Evolutionary conservation across 352 stramenopile species (phyloP), one percentile per base, ranked within the genome.

Genomic region (Phytopythium boreale): DNA sequence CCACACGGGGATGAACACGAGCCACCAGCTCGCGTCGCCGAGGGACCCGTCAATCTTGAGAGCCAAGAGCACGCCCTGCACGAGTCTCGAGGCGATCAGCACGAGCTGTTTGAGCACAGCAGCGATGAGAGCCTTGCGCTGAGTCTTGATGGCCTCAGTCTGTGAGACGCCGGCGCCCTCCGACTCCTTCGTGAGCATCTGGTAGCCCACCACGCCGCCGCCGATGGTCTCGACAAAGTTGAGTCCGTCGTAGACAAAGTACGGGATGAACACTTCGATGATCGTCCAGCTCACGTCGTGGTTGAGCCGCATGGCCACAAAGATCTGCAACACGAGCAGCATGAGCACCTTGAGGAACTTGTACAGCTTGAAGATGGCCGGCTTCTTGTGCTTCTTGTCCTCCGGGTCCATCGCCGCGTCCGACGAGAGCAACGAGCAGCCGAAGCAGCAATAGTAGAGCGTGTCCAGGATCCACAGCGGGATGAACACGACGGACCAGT

Each of bases 261-360:
- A 95, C 56, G 86, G 86, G 27, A 90, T 77, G 51, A 95, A 64
- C 20, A 90, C 79, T 52, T 92, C 74, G 14, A 71, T 63, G 49
- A 92, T 66, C 26, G 71, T 80, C 84, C 84, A 92, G 31, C 43
- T 60, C 26, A 95, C 58, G 62, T 91, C 79, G 64, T 72, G 62
- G 63, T 95, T 92, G 50, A 95, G 79, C 56, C 90, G 89, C 68
- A 95, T 84, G 37, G 77, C 84, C 43, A 95, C 59, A 60, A 95
- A 92, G 74, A 95, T 72, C 67, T 95, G 87, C 31, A 93, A 70
- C 57, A 87, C 76, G 56, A 95, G 68, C 51, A 93, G 72, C 37
- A 92, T 63, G 44, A 92, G 71, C 59, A 77, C 77, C 73, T 93
- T 95, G 66, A 92, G 74, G 62, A 95, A 90, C 68, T 82, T 75